phyloP scores from a whole-genome alignment of 352 stramenopile genomes.

The Globisporangium uncinulatum region DNA sequence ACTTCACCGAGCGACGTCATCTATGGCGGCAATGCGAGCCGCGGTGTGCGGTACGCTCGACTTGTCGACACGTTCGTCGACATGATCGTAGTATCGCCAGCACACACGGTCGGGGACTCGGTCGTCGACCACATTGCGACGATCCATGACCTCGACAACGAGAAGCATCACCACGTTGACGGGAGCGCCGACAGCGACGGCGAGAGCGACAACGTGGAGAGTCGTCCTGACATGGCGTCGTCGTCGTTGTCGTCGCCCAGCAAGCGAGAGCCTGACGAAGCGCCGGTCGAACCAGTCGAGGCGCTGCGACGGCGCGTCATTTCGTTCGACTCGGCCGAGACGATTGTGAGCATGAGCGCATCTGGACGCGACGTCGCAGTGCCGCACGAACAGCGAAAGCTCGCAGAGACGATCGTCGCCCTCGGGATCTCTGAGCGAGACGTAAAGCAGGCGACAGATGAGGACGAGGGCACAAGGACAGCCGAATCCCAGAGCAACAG shows the following conservation, averaged over 20 bases:
- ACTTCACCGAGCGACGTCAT: constrained; percentile 53
- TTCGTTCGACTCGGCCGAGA: constrained; percentile 72
- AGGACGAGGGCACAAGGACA: constrained; percentile 4
- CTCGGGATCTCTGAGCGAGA: constrained; percentile 52
- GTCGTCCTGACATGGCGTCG: constrained; percentile 8
- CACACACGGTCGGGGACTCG: constrained; percentile 5
- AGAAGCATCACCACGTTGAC: constrained; percentile 14
- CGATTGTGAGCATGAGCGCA: constrained; percentile 58
- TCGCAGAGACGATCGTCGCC: constrained; percentile 71
- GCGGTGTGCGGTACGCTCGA: constrained; percentile 32
- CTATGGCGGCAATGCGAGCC: constrained; percentile 27
- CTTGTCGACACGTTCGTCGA: constrained; percentile 60
- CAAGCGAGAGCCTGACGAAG: constrained; percentile 13
- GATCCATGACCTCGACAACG: constrained; percentile 13
- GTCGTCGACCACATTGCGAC: constrained; percentile 8
- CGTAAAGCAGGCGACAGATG: constrained; percentile 22
- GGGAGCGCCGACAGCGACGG: constrained; percentile 14
- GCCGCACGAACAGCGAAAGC: constrained; percentile 49
- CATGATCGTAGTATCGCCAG: constrained; percentile 33
- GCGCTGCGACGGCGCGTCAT: constrained; percentile 60
- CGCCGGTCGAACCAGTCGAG: constrained; percentile 47
- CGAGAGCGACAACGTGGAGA: constrained; percentile 22
- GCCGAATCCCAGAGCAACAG: too few species aligned
- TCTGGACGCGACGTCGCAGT: constrained; percentile 29
- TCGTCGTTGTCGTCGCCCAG: neutral